phyloP scores from a whole-genome alignment of 257 asterid species.

The Fraxinus americana region DNA sequence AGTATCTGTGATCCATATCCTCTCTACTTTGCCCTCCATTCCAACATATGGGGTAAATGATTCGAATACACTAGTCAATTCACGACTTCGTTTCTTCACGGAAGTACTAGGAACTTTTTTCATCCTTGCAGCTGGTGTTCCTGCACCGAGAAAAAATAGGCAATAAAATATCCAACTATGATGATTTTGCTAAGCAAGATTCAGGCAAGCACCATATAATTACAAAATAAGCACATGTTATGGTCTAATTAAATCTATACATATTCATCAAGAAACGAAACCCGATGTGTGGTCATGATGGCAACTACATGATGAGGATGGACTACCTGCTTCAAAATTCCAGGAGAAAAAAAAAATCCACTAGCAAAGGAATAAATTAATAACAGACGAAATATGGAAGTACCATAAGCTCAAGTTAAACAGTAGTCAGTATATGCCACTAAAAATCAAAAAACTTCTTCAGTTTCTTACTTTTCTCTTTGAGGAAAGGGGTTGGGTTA shows the following conservation, averaged over 20 bases:
- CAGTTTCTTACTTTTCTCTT: too few relatives aligned
- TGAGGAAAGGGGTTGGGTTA: too few relatives aligned
- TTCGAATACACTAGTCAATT: conserved; percentile 78
- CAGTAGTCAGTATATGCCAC: too few relatives aligned
- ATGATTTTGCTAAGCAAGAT: neutral
- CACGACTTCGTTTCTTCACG: conserved; percentile 91
- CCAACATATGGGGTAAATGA: conserved; percentile 80
- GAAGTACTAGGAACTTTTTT: conserved; percentile 85
- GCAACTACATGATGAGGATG: neutral
- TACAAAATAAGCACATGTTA: too few relatives aligned
- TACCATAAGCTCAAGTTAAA: too few relatives aligned
- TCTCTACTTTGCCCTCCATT: conserved; percentile 81
- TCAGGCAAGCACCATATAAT: neutral
- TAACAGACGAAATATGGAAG: too few relatives aligned
- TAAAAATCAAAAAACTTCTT: too few relatives aligned
- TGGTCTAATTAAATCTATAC: too few relatives aligned
- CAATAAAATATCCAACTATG: conserved; percentile 1
- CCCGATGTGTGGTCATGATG: neutral
- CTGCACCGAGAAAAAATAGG: conserved; percentile 35
- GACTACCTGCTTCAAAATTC: neutral
- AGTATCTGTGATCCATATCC: conserved; percentile 87
- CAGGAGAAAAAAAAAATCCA: neutral
- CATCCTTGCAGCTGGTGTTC: conserved; percentile 94
- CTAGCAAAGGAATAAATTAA: too few relatives aligned
- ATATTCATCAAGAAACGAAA: too few relatives aligned